phyloP scores from a whole-genome alignment of 176 grass and related monocot genomes.

The Chloris gayana region DNA sequence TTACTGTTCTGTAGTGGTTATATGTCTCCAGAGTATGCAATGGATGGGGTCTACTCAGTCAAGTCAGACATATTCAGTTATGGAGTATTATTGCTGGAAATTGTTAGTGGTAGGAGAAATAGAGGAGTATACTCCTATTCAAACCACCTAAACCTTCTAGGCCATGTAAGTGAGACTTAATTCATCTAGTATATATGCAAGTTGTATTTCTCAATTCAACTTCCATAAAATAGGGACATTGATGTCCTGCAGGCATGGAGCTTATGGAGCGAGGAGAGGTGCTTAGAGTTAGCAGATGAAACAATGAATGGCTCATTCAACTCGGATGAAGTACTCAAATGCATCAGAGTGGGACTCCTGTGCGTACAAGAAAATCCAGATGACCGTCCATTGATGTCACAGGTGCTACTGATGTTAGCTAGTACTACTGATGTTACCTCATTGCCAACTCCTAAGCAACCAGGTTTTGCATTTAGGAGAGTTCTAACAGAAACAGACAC shows the following conservation, averaged over 20 bases:
- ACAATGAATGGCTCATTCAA: constrained; percentile 52
- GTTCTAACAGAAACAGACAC: constrained; percentile 44
- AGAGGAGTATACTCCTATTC: constrained; percentile 54
- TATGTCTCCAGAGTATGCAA: constrained; percentile 76
- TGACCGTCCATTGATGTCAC: constrained; percentile 63
- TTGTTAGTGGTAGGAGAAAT: constrained; percentile 67
- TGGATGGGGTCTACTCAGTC: constrained; percentile 65
- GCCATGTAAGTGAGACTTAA: constrained; percentile 50
- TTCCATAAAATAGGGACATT: not conserved
- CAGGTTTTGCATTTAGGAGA: constrained; percentile 63
- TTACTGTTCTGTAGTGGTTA: constrained; percentile 54
- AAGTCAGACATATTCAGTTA: constrained; percentile 79
- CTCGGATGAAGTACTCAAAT: constrained; percentile 51
- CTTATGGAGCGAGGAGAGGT: constrained; percentile 64
- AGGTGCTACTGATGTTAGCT: constrained; percentile 62
- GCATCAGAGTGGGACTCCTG: constrained; percentile 51
- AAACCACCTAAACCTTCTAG: constrained; percentile 58
- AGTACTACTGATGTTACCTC: constrained; percentile 27
- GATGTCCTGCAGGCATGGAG: constrained; percentile 52
- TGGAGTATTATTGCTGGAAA: constrained; percentile 70
- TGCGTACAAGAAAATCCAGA: constrained; percentile 72
- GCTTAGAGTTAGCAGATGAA: constrained; percentile 57
- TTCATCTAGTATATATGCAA: constrained; percentile 26
- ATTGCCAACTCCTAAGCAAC: constrained; percentile 62
- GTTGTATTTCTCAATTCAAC: constrained; percentile 5